A percentile compares a stretch with the other conserved stretches of the same genome.
Evolutionary conservation across 139 green algal genomes (phyloP).

Genomic region (Closterium sp.): DNA sequence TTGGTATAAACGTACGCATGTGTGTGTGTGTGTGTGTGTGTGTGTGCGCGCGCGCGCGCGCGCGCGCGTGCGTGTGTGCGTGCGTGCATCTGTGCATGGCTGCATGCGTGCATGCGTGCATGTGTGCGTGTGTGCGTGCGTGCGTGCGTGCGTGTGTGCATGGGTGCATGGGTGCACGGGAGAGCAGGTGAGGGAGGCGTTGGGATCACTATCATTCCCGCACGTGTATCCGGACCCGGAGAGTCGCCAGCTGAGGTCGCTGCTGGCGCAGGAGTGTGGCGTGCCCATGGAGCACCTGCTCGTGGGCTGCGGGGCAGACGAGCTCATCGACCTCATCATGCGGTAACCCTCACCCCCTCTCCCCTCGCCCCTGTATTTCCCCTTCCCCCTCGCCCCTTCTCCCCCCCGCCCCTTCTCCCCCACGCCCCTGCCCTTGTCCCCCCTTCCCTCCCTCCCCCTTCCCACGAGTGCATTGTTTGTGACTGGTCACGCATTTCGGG

Average conservation of each 20-base stretch:
- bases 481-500: not conserved
- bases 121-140: not conserved
- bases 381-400: not conserved
- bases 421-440: not conserved
- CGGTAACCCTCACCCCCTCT: not conserved
- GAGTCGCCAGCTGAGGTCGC: slow-evolving; percentile 72
- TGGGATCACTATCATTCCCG: slow-evolving; percentile 85
- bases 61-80: too few relatives aligned
- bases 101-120: not conserved
- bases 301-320: slow-evolving; percentile 67
- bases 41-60: too few relatives aligned
- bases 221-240: slow-evolving; percentile 99
- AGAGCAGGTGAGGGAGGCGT: slow-evolving; percentile 71
- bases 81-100: not conserved
- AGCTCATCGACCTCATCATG: slow-evolving; percentile 61
- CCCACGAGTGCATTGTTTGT: not conserved
- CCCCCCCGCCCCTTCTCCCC: not conserved
- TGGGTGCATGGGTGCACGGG: not conserved
- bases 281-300: slow-evolving; percentile 87
- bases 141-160: not conserved
- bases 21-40: not conserved
- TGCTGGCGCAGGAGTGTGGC: slow-evolving; percentile 69
- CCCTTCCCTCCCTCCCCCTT: not conserved
- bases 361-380: too few relatives aligned
- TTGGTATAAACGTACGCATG: not conserved